Percentiles rank a stretch among this genome's conserved stretches.
Conservation (phyloP, 176 grass and related monocot species). For the Ensete ventricosum region DNA sequence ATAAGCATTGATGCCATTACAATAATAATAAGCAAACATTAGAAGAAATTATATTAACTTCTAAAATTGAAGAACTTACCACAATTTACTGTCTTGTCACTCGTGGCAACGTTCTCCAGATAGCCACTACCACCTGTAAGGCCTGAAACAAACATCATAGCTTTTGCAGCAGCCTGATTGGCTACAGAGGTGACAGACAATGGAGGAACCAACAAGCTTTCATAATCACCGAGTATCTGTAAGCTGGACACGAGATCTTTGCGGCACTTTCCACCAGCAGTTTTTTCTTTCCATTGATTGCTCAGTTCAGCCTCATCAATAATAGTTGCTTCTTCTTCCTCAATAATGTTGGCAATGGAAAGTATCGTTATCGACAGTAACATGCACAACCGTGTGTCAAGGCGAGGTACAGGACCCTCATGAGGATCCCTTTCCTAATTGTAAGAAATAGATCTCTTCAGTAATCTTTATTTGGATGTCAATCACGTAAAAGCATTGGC, state of each 20-base stretch:
- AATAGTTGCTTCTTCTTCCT: slow-evolving; percentile 46
- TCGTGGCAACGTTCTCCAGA: slow-evolving; percentile 43
- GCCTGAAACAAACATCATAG: slow-evolving; percentile 66
- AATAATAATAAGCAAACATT: slow-evolving; percentile 8
- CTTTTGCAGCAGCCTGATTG: slow-evolving; percentile 82
- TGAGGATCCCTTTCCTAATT: slow-evolving; percentile 85
- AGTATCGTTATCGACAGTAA: slow-evolving; percentile 79
- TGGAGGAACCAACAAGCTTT: slow-evolving; percentile 83
- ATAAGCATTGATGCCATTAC: slow-evolving; percentile 18
- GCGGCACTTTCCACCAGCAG: slow-evolving; percentile 24
- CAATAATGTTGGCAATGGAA: slow-evolving; percentile 70
- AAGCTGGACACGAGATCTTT: slow-evolving; percentile 76
- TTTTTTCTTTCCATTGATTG: slow-evolving; percentile 35
- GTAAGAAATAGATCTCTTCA: slow-evolving; percentile 12
- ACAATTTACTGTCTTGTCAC: slow-evolving; percentile 44
- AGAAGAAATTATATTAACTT: background rate
- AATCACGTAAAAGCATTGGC: background rate
- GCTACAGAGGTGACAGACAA: slow-evolving; percentile 57
- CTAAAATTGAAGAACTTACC: slow-evolving; percentile 32
- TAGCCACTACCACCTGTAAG: slow-evolving; percentile 44
- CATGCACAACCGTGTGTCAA: slow-evolving; percentile 86
- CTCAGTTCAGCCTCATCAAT: slow-evolving; percentile 29
- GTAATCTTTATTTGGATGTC: background rate
- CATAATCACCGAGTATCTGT: slow-evolving; percentile 71
- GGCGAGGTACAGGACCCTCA: slow-evolving; percentile 85